phyloP scores from a whole-genome alignment of 2,329 filamentous ascomycete genomes.

The Fusarium chlamydosporum region DNA sequence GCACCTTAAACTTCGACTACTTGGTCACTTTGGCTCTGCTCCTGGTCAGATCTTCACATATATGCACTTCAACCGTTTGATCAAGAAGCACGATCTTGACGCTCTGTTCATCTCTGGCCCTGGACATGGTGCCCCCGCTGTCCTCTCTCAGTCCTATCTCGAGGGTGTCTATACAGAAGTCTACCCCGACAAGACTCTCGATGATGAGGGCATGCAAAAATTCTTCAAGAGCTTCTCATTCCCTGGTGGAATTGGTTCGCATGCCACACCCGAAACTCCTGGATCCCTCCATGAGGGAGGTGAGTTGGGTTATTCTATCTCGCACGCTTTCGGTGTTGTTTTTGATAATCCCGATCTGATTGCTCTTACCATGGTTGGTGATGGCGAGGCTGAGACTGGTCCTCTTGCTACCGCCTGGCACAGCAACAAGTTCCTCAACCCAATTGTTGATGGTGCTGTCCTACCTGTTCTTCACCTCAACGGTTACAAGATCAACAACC shows the following conservation, averaged over 20 bases:
- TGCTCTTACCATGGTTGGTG: constrained; percentile 82
- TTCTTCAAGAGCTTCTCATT: constrained; percentile 91
- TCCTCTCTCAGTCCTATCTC: constrained; percentile 82
- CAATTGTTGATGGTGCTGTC: constrained; percentile 82
- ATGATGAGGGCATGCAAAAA: constrained; percentile 76
- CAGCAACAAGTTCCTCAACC: constrained; percentile 85
- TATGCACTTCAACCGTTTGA: constrained; percentile 85
- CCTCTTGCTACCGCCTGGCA: constrained; percentile 86
- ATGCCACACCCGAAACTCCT: constrained; percentile 83
- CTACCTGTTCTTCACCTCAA: constrained; percentile 84
- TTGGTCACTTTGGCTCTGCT: constrained; percentile 85
- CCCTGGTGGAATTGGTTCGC: constrained; percentile 82
- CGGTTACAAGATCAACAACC: constrained; percentile 89
- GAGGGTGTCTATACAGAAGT: constrained; percentile 84
- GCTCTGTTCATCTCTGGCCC: constrained; percentile 81
- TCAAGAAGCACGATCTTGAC: constrained; percentile 83
- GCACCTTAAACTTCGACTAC: constrained; percentile 79
- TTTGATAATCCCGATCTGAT: constrained; percentile 83
- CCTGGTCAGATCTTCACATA: constrained; percentile 86
- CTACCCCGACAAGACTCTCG: constrained; percentile 79
- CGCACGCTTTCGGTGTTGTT: constrained; percentile 82
- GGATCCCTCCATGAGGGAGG: constrained; percentile 84
- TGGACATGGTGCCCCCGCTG: constrained; percentile 81
- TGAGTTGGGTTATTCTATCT: constrained; percentile 85
- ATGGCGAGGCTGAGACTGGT: constrained; percentile 86